Evolutionary conservation across 192 early-diverging fungal species (phyloP).

Genomic region (Backusella sp.): DNA sequence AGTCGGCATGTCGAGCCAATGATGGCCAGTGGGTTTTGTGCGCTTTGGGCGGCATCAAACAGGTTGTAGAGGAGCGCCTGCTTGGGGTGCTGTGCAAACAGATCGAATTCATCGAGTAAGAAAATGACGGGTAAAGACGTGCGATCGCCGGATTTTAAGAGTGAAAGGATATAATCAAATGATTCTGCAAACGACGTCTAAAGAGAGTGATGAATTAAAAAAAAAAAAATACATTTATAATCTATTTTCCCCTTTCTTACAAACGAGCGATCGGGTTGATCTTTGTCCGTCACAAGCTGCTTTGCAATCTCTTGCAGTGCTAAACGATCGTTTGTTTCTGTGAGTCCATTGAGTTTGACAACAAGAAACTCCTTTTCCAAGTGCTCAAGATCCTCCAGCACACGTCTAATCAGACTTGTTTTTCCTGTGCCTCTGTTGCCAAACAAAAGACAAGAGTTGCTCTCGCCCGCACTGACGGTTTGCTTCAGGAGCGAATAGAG

Average conservation of each 20-base stretch:
- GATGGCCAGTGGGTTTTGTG: constrained; percentile 81
- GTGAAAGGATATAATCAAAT: constrained; percentile 59
- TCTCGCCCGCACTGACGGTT: constrained; percentile 68
- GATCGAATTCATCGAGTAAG: constrained; percentile 92
- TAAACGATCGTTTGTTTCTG: constrained; percentile 78
- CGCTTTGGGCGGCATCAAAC: constrained; percentile 86
- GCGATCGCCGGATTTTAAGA: constrained; percentile 58
- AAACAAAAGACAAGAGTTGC: constrained; percentile 84
- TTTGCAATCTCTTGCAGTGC: constrained; percentile 83
- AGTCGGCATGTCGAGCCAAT: constrained; percentile 81
- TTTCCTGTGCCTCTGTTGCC: constrained; percentile 84
- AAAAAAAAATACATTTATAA: background rate
- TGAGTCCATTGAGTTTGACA: constrained; percentile 73
- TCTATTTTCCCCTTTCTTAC: constrained; percentile 4
- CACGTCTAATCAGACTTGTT: constrained; percentile 40
- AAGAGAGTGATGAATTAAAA: background rate
- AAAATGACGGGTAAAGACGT: constrained; percentile 73
- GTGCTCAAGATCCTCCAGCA: constrained; percentile 15
- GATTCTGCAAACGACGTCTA: constrained; percentile 73
- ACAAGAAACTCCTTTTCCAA: constrained; percentile 54
- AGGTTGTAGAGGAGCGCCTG: constrained; percentile 93
- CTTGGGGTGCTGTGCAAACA: constrained; percentile 89
- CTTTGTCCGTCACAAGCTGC: constrained; percentile 64
- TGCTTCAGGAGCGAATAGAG: constrained; percentile 57
- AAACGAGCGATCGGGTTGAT: constrained; percentile 32